phyloP scores from a whole-genome alignment of 2,329 filamentous ascomycete species.

The Laburnicola sp. region DNA sequence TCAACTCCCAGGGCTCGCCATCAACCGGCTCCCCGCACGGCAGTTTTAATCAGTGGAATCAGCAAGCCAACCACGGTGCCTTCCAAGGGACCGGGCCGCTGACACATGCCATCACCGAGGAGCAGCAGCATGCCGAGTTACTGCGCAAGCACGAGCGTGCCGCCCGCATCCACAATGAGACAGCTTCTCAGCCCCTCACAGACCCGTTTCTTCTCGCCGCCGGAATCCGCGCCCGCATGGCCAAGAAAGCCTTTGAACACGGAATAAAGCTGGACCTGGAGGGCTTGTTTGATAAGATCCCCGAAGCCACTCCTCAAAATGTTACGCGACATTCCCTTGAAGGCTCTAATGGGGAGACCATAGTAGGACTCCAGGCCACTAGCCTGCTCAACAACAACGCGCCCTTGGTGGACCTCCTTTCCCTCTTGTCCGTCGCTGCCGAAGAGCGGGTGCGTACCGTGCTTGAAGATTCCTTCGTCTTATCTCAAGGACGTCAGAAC shows the following conservation, averaged over 20 bases:
- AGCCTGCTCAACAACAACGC: constrained; percentile 73
- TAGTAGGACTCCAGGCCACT: constrained; percentile 57
- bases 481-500: constrained; percentile 72
- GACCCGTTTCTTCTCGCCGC: constrained; percentile 73
- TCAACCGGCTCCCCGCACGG: constrained; percentile 46
- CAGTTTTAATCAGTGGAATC: constrained; percentile 52
- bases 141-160: constrained; percentile 68
- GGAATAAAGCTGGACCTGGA: constrained; percentile 63
- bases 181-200: constrained; percentile 68
- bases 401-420: constrained; percentile 77
- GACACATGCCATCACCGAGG: constrained; percentile 64
- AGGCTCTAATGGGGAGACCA: constrained; percentile 64
- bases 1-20: constrained; percentile 42
- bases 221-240: constrained; percentile 57
- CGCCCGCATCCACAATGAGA: constrained; percentile 62
- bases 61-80: constrained; percentile 42
- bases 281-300: constrained; percentile 53
- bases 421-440: constrained; percentile 78
- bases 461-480: constrained; percentile 72
- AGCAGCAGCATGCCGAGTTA: constrained; percentile 66
- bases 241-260: constrained; percentile 61
- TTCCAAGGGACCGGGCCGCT: constrained; percentile 45
- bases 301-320: constrained; percentile 34
- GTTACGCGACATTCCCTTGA: constrained; percentile 46
- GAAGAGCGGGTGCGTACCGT: constrained; percentile 77